Conservation (phyloP, 1,284 basidiomycete genomes). For the Heliocybe sulcata region DNA sequence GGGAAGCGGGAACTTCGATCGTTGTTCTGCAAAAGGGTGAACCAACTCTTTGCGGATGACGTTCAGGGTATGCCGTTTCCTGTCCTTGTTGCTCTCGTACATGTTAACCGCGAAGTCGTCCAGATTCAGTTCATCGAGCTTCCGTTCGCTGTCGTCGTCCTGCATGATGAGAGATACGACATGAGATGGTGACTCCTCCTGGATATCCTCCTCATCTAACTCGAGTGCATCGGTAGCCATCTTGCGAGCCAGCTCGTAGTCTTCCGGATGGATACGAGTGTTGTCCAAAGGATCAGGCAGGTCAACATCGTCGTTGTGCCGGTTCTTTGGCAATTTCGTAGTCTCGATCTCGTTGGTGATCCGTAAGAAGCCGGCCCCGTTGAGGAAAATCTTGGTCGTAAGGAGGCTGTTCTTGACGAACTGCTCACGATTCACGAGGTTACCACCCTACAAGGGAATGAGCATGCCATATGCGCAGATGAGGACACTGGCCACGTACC, state of each 20-base stretch:
- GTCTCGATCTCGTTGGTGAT: conserved; percentile 66
- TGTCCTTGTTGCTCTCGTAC: conserved; percentile 74
- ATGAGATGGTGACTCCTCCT: conserved; percentile 84
- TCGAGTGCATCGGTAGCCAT: conserved; percentile 98
- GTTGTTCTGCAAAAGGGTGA: conserved; percentile 76
- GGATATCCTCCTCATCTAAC: conserved; percentile 90
- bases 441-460: conserved; percentile 56
- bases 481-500: conserved; percentile 32
- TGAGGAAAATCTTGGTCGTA: conserved; percentile 85
- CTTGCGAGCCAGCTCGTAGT: conserved; percentile 96
- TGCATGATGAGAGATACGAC: conserved; percentile 84
- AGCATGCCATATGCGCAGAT: conserved; percentile 10
- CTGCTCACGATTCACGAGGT: conserved; percentile 76
- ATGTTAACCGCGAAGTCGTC: conserved; percentile 97
- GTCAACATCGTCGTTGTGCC: conserved; percentile 60
- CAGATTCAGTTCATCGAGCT: conserved; percentile 87
- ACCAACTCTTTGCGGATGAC: conserved; percentile 89
- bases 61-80: conserved; percentile 84
- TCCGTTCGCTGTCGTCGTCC: conserved; percentile 73
- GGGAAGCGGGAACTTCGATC: conserved; percentile 65
- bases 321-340: conserved; percentile 52
- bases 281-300: conserved; percentile 88
- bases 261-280: conserved; percentile 96
- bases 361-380: conserved; percentile 86
- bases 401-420: conserved; percentile 78